These are phyloP conservation scores for Plenodomus biglobosus DNA, from an alignment of 2,329 filamentous ascomycete species.

Conservation along the genomic window DNA sequence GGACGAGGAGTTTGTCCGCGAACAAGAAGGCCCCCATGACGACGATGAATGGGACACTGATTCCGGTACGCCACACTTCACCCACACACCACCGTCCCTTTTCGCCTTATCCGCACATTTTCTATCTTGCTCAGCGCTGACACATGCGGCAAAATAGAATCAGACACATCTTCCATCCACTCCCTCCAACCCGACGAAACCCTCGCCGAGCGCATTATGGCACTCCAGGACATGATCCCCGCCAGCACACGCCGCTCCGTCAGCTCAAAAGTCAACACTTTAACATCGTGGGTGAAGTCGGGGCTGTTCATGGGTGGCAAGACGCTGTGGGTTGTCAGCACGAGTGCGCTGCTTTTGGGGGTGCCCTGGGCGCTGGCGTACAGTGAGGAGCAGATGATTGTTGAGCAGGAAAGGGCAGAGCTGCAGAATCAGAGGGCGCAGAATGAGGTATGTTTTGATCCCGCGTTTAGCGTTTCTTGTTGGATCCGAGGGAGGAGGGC, in stretches of 20 bases:
- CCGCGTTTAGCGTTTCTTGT: background rate
- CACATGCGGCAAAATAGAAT: conserved; percentile 67
- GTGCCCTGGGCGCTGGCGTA: conserved; percentile 93
- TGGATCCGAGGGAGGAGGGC: conserved; percentile 30
- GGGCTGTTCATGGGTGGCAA: conserved; percentile 75
- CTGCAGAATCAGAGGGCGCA: conserved; percentile 85
- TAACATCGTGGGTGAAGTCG: conserved; percentile 60
- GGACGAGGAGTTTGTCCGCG: conserved; percentile 86
- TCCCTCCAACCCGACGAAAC: conserved; percentile 46
- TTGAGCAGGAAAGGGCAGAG: conserved; percentile 98
- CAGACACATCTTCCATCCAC: conserved; percentile 67
- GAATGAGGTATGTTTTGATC: conserved; percentile 61
- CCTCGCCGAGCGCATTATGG: conserved; percentile 66
- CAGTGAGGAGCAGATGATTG: conserved; percentile 92
- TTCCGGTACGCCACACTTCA: conserved; percentile 69
- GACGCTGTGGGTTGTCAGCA: conserved; percentile 87
- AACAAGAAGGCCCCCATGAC: conserved; percentile 67
- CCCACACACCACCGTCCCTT: too few species aligned
- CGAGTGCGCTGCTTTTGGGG: conserved; percentile 83
- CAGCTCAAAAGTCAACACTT: conserved; percentile 49
- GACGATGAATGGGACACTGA: conserved; percentile 91
- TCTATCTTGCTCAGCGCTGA: background rate
- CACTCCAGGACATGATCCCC: conserved; percentile 79
- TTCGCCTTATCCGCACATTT: too few species aligned
- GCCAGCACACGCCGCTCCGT: conserved; percentile 69